Evolutionary conservation across 2,329 filamentous ascomycete species (phyloP).

Genomic region (Penicillium sp.): DNA sequence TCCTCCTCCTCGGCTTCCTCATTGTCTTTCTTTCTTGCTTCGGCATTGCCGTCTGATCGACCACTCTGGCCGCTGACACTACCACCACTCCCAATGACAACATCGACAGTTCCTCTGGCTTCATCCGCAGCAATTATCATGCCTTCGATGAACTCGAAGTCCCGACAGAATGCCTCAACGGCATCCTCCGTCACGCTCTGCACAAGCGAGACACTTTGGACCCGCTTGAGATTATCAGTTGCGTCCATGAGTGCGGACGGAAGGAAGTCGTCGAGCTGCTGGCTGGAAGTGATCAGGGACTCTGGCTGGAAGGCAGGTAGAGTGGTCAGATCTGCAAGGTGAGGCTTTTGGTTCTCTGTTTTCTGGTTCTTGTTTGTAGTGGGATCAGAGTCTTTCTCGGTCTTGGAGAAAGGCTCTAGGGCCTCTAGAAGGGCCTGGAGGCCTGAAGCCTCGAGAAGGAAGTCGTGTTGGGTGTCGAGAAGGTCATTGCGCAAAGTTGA

Average conservation of each 20-base stretch:
- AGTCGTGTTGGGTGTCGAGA: slow-evolving; percentile 68
- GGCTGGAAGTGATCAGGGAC: slow-evolving; percentile 67
- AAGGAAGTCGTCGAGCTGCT: slow-evolving; percentile 83
- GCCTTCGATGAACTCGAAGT: slow-evolving; percentile 73
- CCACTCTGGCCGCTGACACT: slow-evolving; percentile 25
- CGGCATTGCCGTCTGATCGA: slow-evolving; percentile 18
- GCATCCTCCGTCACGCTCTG: slow-evolving; percentile 79
- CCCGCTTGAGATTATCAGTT: slow-evolving; percentile 72
- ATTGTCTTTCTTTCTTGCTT: slow-evolving; percentile 32
- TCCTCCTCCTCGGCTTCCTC: slow-evolving; percentile 38
- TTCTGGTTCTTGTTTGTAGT: slow-evolving; percentile 12
- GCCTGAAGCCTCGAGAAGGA: slow-evolving; percentile 75
- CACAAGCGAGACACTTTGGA: slow-evolving; percentile 72
- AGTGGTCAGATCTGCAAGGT: slow-evolving; percentile 57
- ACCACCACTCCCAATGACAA: slow-evolving; percentile 29
- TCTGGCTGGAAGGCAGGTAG: slow-evolving; percentile 62
- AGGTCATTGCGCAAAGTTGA: slow-evolving; percentile 54
- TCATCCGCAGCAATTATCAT: slow-evolving; percentile 63
- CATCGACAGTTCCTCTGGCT: slow-evolving; percentile 38
- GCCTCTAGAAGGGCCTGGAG: slow-evolving; percentile 65
- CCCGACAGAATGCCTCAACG: slow-evolving; percentile 77
- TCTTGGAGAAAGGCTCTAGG: slow-evolving; percentile 48
- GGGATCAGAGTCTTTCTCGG: slow-evolving; percentile 12
- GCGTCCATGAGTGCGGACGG: slow-evolving; percentile 93
- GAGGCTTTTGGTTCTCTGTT: slow-evolving; percentile 40